Evolutionary conservation across 2,329 filamentous ascomycete genomes (phyloP), one percentile per base, ranked within the genome.

Genomic region (Myriosclerotinia curreyana): DNA sequence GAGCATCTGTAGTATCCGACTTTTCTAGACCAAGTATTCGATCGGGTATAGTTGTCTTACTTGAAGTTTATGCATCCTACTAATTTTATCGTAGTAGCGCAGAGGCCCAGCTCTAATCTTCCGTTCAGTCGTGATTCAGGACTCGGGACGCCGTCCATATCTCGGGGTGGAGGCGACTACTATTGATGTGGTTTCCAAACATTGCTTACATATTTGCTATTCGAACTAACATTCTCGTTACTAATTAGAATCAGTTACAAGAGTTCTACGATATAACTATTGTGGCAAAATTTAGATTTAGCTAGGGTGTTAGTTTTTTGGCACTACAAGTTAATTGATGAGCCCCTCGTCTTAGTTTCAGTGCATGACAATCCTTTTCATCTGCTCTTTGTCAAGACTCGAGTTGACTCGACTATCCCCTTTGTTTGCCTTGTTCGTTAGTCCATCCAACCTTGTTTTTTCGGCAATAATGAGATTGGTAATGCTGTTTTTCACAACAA

Each of bases 31-130:
- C 71, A 40, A 42, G 44, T 25, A 59, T 67, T 8, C 67, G 68
- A 64, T 70, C 71, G 11, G 71, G 71, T 72, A 72, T 72, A 71
- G 28, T 40, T 20, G 44, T 28, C 17, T 44, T 28, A 28, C n/a
- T 44, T 20, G 31, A 7, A 44, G n/a, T 49, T 55, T 52, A 15
- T 31, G 6, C 36, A n/a, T 42, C 40, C 12, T 15, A 34, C 38
- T 61, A 48, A 63, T 14, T 51, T 53, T 48, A 12, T 61, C 14
- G 42, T 64, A 73, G 71, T 71, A 22, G 71, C 70, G 49, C 71
- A 73, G 53, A 66, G 70, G 34, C 60, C 69, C 42, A 49, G 42
- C 20, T 67, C 67, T 38, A 64, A 64, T 6, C 66, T 67, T 52
- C 56, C 62, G 11, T 55, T 64, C 2, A 64, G 55, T 31, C 66